A percentile compares a stretch with the other conserved stretches of the same genome.
Evolutionary conservation across 2,329 filamentous ascomycete genomes (phyloP).

Genomic region (Macrophomina pseudophaseolina): DNA sequence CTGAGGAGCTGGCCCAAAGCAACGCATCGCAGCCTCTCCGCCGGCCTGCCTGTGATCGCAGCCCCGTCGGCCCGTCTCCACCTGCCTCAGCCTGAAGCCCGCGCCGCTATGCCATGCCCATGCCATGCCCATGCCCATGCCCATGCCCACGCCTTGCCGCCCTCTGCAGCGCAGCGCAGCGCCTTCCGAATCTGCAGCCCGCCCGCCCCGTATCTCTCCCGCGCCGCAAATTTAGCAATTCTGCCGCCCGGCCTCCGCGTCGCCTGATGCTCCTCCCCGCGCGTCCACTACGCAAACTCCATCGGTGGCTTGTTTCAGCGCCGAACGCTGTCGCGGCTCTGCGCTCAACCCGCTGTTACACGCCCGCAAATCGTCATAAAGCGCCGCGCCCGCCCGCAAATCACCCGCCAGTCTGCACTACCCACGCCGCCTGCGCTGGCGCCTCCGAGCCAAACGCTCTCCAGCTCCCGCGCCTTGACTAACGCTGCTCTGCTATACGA

Average conservation of each 20-base stretch:
- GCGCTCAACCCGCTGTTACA: slow-evolving; percentile 17
- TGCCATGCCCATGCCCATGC: neutral
- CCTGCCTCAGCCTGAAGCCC: slow-evolving; percentile 2
- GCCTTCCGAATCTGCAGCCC: neutral
- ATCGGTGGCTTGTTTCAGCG: slow-evolving; percentile 19
- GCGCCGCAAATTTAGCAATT: slow-evolving; percentile 13
- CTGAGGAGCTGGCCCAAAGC: slow-evolving; percentile 20
- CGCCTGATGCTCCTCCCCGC: slow-evolving; percentile 16
- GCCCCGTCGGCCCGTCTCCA: slow-evolving; percentile 21
- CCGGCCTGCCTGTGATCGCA: slow-evolving; percentile 4
- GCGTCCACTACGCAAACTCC: neutral
- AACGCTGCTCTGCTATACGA: slow-evolving; percentile 17
- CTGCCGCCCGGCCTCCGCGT: neutral
- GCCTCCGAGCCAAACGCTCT: neutral
- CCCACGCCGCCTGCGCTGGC: neutral
- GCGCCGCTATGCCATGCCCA: neutral
- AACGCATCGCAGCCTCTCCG: neutral
- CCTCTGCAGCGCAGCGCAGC: no score
- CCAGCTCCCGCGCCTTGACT: neutral
- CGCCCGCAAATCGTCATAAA: slow-evolving; percentile 23
- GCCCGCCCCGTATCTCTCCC: slow-evolving; percentile 3
- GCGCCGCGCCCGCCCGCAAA: slow-evolving; percentile 8
- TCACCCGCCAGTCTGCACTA: neutral
- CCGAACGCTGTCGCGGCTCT: slow-evolving; percentile 17
- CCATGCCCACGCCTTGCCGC: neutral